Evolutionary conservation across 208 protist species (phyloP).

Genomic region (Trypanosoma conorhini): DNA sequence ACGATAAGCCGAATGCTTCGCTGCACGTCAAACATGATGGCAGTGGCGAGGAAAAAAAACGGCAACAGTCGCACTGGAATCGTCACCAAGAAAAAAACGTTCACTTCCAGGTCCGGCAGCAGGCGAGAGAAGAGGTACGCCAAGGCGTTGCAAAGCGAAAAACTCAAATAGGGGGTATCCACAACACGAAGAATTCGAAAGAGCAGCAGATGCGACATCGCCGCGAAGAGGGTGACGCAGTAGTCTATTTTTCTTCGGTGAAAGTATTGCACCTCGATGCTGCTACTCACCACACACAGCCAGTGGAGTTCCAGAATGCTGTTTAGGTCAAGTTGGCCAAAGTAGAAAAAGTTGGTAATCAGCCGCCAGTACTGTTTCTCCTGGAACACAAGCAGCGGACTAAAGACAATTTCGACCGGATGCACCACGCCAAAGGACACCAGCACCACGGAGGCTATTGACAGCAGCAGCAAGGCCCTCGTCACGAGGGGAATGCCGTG

Average conservation of each 20-base stretch:
- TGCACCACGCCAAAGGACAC: conserved; percentile 56
- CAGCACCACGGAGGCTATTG: conserved; percentile 43
- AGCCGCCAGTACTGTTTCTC: conserved; percentile 87
- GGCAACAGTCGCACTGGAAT: conserved; percentile 61
- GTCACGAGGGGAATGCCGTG: conserved; percentile 42
- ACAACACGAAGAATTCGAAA: conserved; percentile 40
- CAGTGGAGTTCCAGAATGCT: conserved; percentile 63
- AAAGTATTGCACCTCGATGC: conserved; percentile 79
- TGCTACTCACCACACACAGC: conserved; percentile 61
- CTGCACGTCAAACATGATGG: conserved; percentile 25
- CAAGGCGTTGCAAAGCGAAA: conserved; percentile 50
- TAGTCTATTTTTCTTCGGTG: conserved; percentile 59
- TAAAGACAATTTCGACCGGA: conserved; percentile 73
- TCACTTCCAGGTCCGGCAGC: conserved; percentile 53
- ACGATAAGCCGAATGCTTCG: conserved; percentile 40
- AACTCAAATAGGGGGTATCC: conserved; percentile 59
- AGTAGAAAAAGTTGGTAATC: conserved; percentile 73
- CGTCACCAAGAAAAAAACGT: conserved; percentile 50
- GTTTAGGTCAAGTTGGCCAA: conserved; percentile 54
- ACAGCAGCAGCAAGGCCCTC: conserved; percentile 28
- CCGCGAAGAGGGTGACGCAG: conserved; percentile 55
- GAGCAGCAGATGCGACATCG: conserved; percentile 44
- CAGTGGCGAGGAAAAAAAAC: conserved; percentile 51
- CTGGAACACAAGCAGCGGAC: conserved; percentile 63
- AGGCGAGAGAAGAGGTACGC: conserved; percentile 78